A percentile compares a stretch with the other conserved stretches of the same genome.
Conservation (phyloP, 164 flowering plant genomes). For the Santalum album region DNA sequence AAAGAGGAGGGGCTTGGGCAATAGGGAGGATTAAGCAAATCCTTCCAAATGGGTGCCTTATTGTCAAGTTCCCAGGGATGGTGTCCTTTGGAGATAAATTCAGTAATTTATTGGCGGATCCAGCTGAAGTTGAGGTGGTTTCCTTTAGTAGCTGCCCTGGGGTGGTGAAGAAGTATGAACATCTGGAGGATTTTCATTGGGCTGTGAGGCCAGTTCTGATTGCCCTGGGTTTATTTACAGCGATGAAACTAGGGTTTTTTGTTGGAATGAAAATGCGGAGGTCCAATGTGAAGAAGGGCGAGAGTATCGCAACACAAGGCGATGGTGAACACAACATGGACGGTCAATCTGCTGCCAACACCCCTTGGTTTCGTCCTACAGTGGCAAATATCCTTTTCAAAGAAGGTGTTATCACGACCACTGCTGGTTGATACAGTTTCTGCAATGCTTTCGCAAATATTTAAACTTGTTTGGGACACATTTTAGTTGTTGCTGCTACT, state of each 20-base stretch:
- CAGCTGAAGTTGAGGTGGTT: slow-evolving; percentile 81
- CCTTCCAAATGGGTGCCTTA: slow-evolving; percentile 28
- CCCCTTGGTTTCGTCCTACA: slow-evolving; percentile 56
- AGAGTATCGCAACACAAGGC: slow-evolving; percentile 9
- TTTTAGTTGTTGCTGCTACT: too few relatives aligned
- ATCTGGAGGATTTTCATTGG: slow-evolving; percentile 95
- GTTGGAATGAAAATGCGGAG: slow-evolving; percentile 47
- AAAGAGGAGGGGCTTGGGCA: slow-evolving; percentile 53
- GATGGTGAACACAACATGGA: slow-evolving; percentile 32
- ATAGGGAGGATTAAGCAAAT: slow-evolving; percentile 58
- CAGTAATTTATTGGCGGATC: slow-evolving; percentile 58
- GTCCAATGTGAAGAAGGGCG: slow-evolving; percentile 31
- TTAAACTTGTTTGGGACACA: too few relatives aligned
- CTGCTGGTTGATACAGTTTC: too few relatives aligned
- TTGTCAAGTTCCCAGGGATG: slow-evolving; percentile 51
- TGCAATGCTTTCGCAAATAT: too few relatives aligned
- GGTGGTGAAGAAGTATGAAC: slow-evolving; percentile 38
- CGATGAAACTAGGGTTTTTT: slow-evolving; percentile 56
- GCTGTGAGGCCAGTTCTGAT: slow-evolving; percentile 74
- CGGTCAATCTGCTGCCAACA: slow-evolving; percentile 28
- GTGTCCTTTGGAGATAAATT: slow-evolving; percentile 30
- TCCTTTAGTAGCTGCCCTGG: slow-evolving; percentile 13
- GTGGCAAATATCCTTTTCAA: slow-evolving; percentile 59
- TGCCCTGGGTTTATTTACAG: slow-evolving; percentile 69
- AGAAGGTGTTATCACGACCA: slow-evolving; percentile 35